Evolutionary conservation across 495 filamentous ascomycete species (phyloP), one percentile per base, ranked within the genome.

Genomic region (Daldinia childiae): DNA sequence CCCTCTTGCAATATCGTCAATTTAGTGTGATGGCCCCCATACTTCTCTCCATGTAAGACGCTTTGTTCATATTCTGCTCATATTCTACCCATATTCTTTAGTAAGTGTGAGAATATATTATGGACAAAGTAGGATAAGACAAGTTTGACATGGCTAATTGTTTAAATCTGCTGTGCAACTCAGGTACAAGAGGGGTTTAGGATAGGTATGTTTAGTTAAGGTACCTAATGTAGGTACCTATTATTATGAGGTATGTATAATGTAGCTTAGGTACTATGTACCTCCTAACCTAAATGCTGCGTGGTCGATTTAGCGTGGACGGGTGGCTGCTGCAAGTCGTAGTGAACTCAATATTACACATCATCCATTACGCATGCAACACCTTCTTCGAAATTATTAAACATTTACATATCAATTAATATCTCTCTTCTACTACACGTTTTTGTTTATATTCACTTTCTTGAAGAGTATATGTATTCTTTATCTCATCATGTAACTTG

Each of bases 301-400:
- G 26, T 26, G 9, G 14, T 17, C 32, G 39, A 14, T 8, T 27
- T 50, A 58, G 55, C 48, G 6, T 58, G 34, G 38, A 36, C 58
- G 58, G 65, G 50, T 68, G 50, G 58, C 65, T 68, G 57, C 57
- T 56, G 36, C 50, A 45, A 36, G 56, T 36, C 48, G 21, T 52
- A 7, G n/a, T 15, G 56, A 43, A 56, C 21, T 56, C 26, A 32
- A 43, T 24, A 48, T 24, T 62, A 27, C 26, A 11, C 54, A 57
- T 57, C 14, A 36, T 21, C 6, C 51, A 57, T 14, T 14, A 34
- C 21, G 50, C 24, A 54, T 30, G 50, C 43, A 21, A 52, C 50
- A 29, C 29, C 9, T 52, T 45, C n/a, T 48, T 24, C 7, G 19
- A 48, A 8, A 48, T 48, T 48, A 54, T 54, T 5, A 30, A 54